Percentiles rank a stretch among this genome's conserved stretches.
These are phyloP conservation scores for Trichoderma simmonsii DNA, from an alignment of 2,329 filamentous ascomycete species.

Conservation along the genomic window DNA sequence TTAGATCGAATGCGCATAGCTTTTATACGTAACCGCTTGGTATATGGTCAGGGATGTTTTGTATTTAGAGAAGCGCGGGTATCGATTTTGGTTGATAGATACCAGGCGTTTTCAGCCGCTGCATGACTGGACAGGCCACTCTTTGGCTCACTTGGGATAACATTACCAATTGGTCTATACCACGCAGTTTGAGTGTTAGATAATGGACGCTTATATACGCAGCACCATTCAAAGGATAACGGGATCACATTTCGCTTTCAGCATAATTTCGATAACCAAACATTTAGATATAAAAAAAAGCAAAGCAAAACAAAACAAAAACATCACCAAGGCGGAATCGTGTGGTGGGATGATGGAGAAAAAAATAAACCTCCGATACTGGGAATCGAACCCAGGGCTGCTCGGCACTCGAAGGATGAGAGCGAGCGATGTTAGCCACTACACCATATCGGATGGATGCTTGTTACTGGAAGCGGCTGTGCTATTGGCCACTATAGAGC, in stretches of 20 bases:
- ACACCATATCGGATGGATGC: slow-evolving; percentile 33
- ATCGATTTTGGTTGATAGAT: background rate
- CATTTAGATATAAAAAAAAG: no score
- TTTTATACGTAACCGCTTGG: background rate
- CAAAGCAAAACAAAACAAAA: no score
- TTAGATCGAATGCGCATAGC: background rate
- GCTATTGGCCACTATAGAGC: background rate
- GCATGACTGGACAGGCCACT: background rate
- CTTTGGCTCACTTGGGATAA: background rate
- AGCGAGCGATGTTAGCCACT: slow-evolving; percentile 38
- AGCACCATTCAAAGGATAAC: background rate
- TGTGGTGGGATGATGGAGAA: background rate
- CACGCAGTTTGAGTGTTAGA: background rate
- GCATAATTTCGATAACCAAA: no score
- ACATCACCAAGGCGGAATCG: background rate
- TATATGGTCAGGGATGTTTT: background rate
- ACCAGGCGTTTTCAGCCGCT: background rate
- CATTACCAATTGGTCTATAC: background rate
- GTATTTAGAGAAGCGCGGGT: background rate
- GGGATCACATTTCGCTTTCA: no score
- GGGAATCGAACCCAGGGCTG: slow-evolving; percentile 23
- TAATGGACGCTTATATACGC: background rate
- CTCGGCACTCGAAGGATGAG: slow-evolving; percentile 19
- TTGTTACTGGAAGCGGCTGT: background rate
- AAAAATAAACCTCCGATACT: slow-evolving; percentile 17